phyloP scores from a whole-genome alignment of 2,329 filamentous ascomycete genomes.

The Phialemonium atrogriseum region DNA sequence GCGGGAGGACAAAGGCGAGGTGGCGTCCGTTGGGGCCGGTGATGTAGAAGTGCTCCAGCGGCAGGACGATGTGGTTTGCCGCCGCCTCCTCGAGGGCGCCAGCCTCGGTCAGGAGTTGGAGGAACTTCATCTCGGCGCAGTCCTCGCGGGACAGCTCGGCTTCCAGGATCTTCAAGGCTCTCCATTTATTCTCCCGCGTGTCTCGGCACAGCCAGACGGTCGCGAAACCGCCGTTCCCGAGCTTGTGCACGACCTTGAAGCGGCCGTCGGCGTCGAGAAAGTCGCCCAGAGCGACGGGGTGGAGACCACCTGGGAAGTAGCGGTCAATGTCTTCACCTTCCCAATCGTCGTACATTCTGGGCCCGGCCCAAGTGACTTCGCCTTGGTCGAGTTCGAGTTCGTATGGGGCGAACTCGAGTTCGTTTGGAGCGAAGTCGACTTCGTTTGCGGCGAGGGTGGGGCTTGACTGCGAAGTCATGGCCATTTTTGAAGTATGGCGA shows the following conservation, averaged over 20 bases:
- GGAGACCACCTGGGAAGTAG: slow-evolving; percentile 1
- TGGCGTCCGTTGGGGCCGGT: slow-evolving; percentile 12
- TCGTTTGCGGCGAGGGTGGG: too few relatives aligned
- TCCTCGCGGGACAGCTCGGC: not conserved
- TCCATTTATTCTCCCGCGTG: not conserved
- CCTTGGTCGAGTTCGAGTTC: too few relatives aligned
- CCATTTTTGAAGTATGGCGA: too few relatives aligned
- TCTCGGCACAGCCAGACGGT: slow-evolving; percentile 31
- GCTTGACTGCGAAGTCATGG: too few relatives aligned
- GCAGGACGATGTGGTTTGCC: slow-evolving; percentile 5
- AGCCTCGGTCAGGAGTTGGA: not conserved
- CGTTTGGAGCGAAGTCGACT: too few relatives aligned
- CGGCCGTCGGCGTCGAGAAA: slow-evolving; percentile 10
- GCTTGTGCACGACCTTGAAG: slow-evolving; percentile 28
- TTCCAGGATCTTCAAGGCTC: slow-evolving; percentile 2
- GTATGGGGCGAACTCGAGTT: too few relatives aligned
- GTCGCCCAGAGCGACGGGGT: slow-evolving; percentile 2
- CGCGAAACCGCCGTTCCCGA: slow-evolving; percentile 27
- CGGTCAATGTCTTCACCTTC: slow-evolving; percentile 1
- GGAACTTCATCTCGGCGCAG: not conserved
- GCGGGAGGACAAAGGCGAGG: slow-evolving; percentile 9
- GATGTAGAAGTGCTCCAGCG: slow-evolving; percentile 10
- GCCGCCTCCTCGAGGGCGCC: not conserved
- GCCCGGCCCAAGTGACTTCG: too few relatives aligned
- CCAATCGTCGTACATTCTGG: not conserved